Base-by-base conservation (phyloP, 208 protist genomes). In the Endotrypanum monterogeii region DNA sequence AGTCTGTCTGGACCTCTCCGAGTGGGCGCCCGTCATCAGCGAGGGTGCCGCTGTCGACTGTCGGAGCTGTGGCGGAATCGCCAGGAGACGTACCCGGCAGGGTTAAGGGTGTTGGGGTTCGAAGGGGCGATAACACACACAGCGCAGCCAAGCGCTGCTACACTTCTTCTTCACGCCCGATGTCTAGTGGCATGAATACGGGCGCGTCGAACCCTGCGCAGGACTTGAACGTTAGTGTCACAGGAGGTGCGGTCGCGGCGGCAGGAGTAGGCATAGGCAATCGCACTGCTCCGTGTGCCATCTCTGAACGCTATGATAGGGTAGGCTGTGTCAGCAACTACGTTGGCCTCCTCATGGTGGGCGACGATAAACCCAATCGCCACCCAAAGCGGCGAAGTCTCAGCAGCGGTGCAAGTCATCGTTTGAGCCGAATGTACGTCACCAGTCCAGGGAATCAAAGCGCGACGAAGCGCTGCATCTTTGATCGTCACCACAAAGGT, bases 121-220 rank as follows among this genome's bases (percentile, higher is more conserved):
- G 55, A 11, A 35, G 20, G 23, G 35, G 16, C 25, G 48, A 68
- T 54, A 55, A 35, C 2, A 55, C 39, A 30, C 61, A 39, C 54
- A 73, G 37, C 51, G 58, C 37, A n/a, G 55, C 55, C 32, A 67
- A 68, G 14, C 66, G 57, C 12, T 62, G 32, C 65, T 66, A 76
- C 66, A 30, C 55, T 30, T 28, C 71, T 18, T 67, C 58, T 5
- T 60, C 76, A 16, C 76, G 50, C 12, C 23, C 50, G 18, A 28
- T 7, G 37, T 14, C 66, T 35, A 48, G 48, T 32, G 55, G 73
- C 28, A 30, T 56, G 25, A 51, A 50, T 1, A 60, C 37, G 1
- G 57, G 30, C 16, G 35, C 12, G 12, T 57, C 76, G 14, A 54
- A 55, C n/a, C 48, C 60, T 67, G 69, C 70, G 25, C 76, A 63